Evolutionary conservation across 805 yeast species (phyloP).

Genomic region (Suhomyces sp.): DNA sequence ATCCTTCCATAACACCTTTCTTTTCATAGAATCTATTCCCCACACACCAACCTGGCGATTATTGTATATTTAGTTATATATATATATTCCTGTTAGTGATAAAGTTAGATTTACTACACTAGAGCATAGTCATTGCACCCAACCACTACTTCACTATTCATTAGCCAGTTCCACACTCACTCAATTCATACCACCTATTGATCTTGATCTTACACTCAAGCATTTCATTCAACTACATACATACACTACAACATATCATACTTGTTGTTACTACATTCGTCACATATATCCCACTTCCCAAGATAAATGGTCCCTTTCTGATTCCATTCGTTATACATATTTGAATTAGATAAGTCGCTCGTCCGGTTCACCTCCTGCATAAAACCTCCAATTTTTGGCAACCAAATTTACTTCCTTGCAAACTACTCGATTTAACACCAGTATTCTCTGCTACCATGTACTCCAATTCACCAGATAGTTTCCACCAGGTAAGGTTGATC

Average conservation of each 20-base stretch:
- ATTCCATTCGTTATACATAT: conserved; percentile 2
- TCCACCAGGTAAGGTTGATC: conserved; percentile 30
- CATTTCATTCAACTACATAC: neutral
- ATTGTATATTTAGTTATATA: conserved; percentile 2
- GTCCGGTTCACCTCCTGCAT: neutral
- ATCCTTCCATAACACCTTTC: neutral
- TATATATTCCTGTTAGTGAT: neutral
- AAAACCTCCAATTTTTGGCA: neutral
- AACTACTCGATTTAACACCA: neutral
- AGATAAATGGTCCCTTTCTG: neutral
- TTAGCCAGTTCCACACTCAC: neutral
- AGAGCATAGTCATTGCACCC: neutral
- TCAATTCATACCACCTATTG: neutral
- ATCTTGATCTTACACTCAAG: neutral
- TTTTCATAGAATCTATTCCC: neutral
- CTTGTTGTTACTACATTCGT: neutral
- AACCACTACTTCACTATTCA: neutral
- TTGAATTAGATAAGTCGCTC: neutral
- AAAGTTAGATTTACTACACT: neutral
- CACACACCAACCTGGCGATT: neutral
- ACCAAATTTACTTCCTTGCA: neutral
- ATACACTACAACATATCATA: neutral
- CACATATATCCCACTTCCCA: neutral
- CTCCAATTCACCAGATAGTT: conserved; percentile 28
- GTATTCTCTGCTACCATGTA: conserved; percentile 4